Evolutionary conservation across 257 asterid species (phyloP).

Genomic region (Nicotiana knightiana): DNA sequence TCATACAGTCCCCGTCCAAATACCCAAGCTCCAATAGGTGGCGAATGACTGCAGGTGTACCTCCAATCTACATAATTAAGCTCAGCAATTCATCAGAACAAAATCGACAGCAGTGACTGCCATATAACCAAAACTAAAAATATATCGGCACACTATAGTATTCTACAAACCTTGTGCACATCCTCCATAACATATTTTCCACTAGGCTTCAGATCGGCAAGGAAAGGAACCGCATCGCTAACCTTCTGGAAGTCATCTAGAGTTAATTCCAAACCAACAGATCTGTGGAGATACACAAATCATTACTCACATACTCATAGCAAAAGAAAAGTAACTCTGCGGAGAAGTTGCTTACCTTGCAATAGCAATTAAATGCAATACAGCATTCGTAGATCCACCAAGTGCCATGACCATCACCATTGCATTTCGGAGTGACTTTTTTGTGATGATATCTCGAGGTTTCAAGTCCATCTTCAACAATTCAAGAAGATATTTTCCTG

Average conservation of each 20-base stretch:
- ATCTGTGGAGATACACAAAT: slow-evolving; percentile 49
- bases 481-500: slow-evolving; percentile 82
- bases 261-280: slow-evolving; percentile 79
- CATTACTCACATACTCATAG: slow-evolving; percentile 26
- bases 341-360: slow-evolving; percentile 49
- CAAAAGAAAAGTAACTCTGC: background rate
- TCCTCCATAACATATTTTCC: slow-evolving; percentile 99
- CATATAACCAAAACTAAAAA: slow-evolving; percentile 2
- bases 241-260: slow-evolving; percentile 96
- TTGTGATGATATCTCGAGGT: slow-evolving; percentile 88
- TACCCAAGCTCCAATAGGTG: slow-evolving; percentile 70
- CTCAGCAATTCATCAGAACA: slow-evolving; percentile 1
- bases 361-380: slow-evolving; percentile 92
- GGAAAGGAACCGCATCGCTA: slow-evolving; percentile 87
- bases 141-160: background rate
- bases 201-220: slow-evolving; percentile 99
- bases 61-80: slow-evolving; percentile 65
- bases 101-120: background rate
- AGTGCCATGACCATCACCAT: slow-evolving; percentile 96
- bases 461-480: slow-evolving; percentile 88
- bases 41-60: slow-evolving; percentile 84
- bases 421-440: slow-evolving; percentile 70
- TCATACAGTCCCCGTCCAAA: slow-evolving; percentile 80
- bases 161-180: slow-evolving; percentile 68
- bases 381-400: slow-evolving; percentile 99